These are phyloP conservation scores for Amesomyces nigricolor DNA, from an alignment of 2,329 filamentous ascomycete species.

Conservation along the genomic window DNA sequence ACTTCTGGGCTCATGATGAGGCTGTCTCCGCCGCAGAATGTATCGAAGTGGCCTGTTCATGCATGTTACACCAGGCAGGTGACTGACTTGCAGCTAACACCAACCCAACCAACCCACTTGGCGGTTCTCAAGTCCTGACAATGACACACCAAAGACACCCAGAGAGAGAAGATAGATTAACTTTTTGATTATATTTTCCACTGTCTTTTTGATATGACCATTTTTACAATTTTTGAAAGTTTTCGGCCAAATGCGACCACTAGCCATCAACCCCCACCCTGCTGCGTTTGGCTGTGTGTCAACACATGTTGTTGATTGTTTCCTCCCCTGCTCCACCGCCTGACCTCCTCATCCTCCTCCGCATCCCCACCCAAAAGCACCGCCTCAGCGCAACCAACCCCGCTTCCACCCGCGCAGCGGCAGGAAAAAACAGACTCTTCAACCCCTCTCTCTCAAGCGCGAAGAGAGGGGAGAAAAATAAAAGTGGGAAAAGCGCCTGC, in stretches of 20 bases:
- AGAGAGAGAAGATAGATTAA: too few relatives aligned
- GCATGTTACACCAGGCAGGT: too few relatives aligned
- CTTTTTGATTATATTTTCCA: constrained; percentile 16
- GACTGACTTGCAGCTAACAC: too few relatives aligned
- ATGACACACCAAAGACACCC: too few relatives aligned
- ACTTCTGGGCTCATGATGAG: too few relatives aligned
- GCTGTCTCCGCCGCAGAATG: too few relatives aligned
- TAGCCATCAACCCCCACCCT: neutral
- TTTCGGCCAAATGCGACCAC: neutral
- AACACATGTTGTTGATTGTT: constrained; percentile 1
- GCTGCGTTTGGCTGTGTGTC: neutral
- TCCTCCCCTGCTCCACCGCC: neutral
- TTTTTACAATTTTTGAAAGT: neutral
- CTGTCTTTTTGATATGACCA: constrained; percentile 8
- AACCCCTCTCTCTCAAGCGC: neutral
- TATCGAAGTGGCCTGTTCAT: too few relatives aligned
- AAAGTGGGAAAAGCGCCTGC: neutral
- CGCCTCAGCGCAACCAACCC: neutral
- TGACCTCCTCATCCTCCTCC: neutral
- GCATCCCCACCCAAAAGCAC: neutral
- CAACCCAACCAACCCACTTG: too few relatives aligned
- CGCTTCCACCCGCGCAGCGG: neutral
- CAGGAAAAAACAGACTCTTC: too few relatives aligned
- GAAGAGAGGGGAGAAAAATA: neutral
- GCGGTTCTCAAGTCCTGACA: too few relatives aligned